Evolutionary conservation across 345 rosid species (phyloP), one percentile per base, ranked within the genome.

Genomic region (Syzygium jambos): DNA sequence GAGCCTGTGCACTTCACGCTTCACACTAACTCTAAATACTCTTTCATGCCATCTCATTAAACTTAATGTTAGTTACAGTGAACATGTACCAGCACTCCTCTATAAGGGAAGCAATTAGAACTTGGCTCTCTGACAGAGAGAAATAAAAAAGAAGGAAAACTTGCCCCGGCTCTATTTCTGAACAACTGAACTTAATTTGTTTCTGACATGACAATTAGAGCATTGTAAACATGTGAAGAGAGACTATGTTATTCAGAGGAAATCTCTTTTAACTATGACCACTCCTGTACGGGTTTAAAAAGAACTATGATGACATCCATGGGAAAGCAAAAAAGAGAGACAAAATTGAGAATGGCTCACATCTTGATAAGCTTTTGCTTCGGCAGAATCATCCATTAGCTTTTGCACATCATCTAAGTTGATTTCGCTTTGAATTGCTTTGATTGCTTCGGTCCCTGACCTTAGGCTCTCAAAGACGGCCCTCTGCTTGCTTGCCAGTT

Each of bases 341-440:
- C n/a, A 78, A 54, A 41, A 84, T 27, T 43, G 56, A 78, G 84
- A 51, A 73, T 86, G 88, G 88, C 98, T 94, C 91, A 97, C 99
- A 89, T 96, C 99, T 93, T 97, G 99, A 89, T 95, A 97, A 89
- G 97, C 99, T 87, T 93, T 95, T 85, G 99, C 99, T 90, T 97
- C 99, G 13, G 90, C 98, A 68, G 95, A 94, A 88, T 97, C 99
- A 90, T 97, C 99, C 99, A 97, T 95, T 55, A 97, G 93, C 91
- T 95, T 97, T 65, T 96, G 98, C 90, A 96, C 98, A 91, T 97
- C 99, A 38, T 96, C 98, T 84, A 96, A 87, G 88, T 95, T 95
- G 90, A 97, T 92, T 93, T 96, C 98, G 56, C 97, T 93, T 92
- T 96, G 99, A 84, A 97, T 93, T 34, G 96, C 98, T 93, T 95